phyloP scores from a whole-genome alignment of 495 filamentous ascomycete genomes.

The Parmelia sp. region DNA sequence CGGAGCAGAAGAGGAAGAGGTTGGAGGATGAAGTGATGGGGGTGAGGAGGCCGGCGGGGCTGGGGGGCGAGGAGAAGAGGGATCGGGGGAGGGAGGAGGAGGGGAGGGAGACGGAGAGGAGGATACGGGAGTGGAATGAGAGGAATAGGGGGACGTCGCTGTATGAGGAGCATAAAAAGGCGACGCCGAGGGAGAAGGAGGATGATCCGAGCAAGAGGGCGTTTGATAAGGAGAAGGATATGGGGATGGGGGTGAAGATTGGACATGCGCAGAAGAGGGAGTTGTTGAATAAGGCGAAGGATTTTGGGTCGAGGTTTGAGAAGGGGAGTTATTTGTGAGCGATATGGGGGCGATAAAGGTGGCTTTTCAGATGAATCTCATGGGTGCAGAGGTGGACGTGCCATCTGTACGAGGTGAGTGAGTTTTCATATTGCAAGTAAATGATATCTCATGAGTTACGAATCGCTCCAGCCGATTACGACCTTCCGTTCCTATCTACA shows the following conservation, averaged over 20 bases:
- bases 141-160: slow-evolving; percentile 20
- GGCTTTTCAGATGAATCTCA: neutral
- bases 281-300: slow-evolving; percentile 70
- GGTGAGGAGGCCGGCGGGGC: slow-evolving; percentile 40
- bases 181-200: slow-evolving; percentile 49
- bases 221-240: slow-evolving; percentile 94
- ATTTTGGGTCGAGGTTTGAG: slow-evolving; percentile 77
- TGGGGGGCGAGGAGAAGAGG: slow-evolving; percentile 25
- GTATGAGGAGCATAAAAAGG: slow-evolving; percentile 18
- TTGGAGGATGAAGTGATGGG: slow-evolving; percentile 84
- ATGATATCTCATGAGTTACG: neutral
- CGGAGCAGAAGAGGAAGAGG: slow-evolving; percentile 71
- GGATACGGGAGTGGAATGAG: slow-evolving; percentile 54
- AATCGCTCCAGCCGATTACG: neutral
- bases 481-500: neutral
- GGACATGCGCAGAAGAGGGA: slow-evolving; percentile 69
- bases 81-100: slow-evolving; percentile 32
- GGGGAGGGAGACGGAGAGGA: slow-evolving; percentile 44
- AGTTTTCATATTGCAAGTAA: neutral
- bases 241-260: slow-evolving; percentile 67
- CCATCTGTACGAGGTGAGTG: neutral
- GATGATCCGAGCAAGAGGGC: slow-evolving; percentile 86
- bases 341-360: neutral
- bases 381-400: neutral
- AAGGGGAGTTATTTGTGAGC: slow-evolving; percentile 65